Evolutionary conservation across 2,329 filamentous ascomycete species (phyloP).

Genomic region (Curvularia eragrostidis): DNA sequence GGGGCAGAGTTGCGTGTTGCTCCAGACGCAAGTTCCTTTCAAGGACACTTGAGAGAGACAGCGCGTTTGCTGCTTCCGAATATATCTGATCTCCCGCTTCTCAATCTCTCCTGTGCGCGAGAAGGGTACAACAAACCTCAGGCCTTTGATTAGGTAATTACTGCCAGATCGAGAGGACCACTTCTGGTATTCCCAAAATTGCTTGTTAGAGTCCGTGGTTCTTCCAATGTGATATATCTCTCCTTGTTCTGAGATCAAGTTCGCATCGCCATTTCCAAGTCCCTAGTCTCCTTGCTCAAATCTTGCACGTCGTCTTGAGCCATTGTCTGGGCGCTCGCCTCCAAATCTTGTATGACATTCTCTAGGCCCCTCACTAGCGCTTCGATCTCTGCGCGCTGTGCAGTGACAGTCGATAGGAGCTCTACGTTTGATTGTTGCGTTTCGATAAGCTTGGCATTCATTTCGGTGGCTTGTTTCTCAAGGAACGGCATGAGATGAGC

Average conservation of each 20-base stretch:
- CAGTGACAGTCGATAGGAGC: conserved; percentile 58
- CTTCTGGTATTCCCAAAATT: neutral
- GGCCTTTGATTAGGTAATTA: no score
- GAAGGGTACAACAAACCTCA: neutral
- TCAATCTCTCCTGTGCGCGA: neutral
- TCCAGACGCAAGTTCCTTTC: neutral
- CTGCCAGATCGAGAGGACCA: neutral
- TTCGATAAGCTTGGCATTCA: conserved; percentile 58
- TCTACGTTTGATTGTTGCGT: conserved; percentile 62
- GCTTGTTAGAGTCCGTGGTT: neutral
- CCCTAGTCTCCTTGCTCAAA: conserved; percentile 44
- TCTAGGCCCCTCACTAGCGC: conserved; percentile 62
- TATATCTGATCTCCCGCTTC: neutral
- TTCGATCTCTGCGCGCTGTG: conserved; percentile 65
- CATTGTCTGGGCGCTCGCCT: conserved; percentile 56
- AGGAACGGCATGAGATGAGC: conserved; percentile 67
- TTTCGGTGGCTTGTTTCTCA: conserved; percentile 56
- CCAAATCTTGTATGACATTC: conserved; percentile 63
- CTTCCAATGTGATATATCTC: neutral
- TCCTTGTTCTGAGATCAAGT: conserved; percentile 26
- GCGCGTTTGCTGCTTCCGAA: neutral
- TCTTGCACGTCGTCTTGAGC: conserved; percentile 47
- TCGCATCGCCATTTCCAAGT: conserved; percentile 47
- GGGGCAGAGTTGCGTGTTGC: neutral
- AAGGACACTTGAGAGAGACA: neutral